These are phyloP conservation scores for Phytophthora podocarpi DNA, from an alignment of 352 stramenopile genomes.

Conservation along the genomic window DNA sequence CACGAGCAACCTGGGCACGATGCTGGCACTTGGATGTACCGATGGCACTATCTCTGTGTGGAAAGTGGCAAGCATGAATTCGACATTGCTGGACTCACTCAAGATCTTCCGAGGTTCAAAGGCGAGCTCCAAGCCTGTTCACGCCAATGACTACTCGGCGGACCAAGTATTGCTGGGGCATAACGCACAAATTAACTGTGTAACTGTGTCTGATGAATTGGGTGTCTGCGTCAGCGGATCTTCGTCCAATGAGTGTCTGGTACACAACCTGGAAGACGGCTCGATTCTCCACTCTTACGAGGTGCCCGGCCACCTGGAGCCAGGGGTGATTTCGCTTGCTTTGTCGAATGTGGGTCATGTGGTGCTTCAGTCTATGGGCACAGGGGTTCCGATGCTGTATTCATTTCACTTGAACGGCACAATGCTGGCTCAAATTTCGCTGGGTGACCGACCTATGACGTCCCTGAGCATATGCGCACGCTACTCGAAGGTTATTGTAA, in stretches of 20 bases:
- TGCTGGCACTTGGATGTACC: constrained; percentile 60
- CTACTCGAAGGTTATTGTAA: constrained; percentile 74
- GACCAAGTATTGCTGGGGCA: constrained; percentile 82
- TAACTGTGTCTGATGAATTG: constrained; percentile 73
- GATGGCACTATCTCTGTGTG: constrained; percentile 85
- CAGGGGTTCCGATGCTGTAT: constrained; percentile 56
- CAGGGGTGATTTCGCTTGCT: constrained; percentile 57
- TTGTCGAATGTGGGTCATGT: constrained; percentile 74
- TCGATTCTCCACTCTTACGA: constrained; percentile 64
- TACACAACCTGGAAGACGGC: constrained; percentile 67
- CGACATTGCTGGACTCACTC: constrained; percentile 73
- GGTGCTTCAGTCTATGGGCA: constrained; percentile 74
- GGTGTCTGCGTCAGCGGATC: constrained; percentile 77
- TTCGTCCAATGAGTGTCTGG: constrained; percentile 65
- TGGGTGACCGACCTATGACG: constrained; percentile 50
- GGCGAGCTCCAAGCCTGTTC: constrained; percentile 55
- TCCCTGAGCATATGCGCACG: constrained; percentile 61
- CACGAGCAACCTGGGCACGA: constrained; percentile 47
- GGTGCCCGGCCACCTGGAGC: constrained; percentile 48
- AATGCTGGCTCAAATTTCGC: constrained; percentile 47
- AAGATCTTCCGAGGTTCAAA: constrained; percentile 77
- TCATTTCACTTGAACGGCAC: constrained; percentile 79
- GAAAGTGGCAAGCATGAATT: constrained; percentile 71
- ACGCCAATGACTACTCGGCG: constrained; percentile 75
- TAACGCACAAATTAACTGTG: constrained; percentile 61